A percentile compares a stretch with the other conserved stretches of the same genome.
phyloP scores from a whole-genome alignment of 495 filamentous ascomycete genomes.

The Podospora didyma region DNA sequence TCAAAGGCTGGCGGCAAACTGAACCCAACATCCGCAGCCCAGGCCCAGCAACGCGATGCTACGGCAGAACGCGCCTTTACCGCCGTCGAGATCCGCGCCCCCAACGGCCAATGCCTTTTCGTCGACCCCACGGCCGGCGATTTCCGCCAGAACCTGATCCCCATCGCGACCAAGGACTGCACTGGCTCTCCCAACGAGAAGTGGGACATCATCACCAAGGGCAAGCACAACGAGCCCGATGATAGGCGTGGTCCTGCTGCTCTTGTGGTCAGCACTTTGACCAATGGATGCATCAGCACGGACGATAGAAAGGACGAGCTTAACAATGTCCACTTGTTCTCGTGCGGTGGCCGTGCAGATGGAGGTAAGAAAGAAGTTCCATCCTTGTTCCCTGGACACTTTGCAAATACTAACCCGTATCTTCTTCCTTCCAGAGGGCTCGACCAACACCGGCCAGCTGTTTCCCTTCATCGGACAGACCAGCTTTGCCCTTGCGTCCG shows the following conservation, averaged over 20 bases:
- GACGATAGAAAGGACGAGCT: slow-evolving; percentile 39
- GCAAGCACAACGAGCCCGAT: slow-evolving; percentile 40
- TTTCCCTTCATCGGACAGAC: slow-evolving; percentile 39
- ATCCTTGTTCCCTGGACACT: slow-evolving; percentile 1
- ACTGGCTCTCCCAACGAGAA: slow-evolving; percentile 46
- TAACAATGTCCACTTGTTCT: slow-evolving; percentile 49
- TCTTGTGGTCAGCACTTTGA: slow-evolving; percentile 48
- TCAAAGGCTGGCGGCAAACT: slow-evolving; percentile 46
- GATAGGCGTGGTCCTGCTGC: slow-evolving; percentile 28
- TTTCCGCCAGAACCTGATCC: slow-evolving; percentile 53
- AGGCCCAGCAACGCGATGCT: slow-evolving; percentile 42
- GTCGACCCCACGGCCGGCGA: slow-evolving; percentile 52
- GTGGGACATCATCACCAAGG: slow-evolving; percentile 51
- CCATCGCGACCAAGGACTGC: slow-evolving; percentile 43
- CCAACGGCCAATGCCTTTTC: slow-evolving; percentile 49
- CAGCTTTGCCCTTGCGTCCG: slow-evolving; percentile 39
- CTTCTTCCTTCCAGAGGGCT: slow-evolving; percentile 26
- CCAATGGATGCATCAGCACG: slow-evolving; percentile 49
- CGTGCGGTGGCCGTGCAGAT: slow-evolving; percentile 50
- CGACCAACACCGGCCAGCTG: slow-evolving; percentile 38
- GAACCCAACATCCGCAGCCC: slow-evolving; percentile 44
- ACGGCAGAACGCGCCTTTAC: slow-evolving; percentile 45
- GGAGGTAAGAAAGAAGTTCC: no score
- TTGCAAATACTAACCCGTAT: no score
- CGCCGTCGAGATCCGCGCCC: slow-evolving; percentile 42